Evolutionary conservation across 2,329 filamentous ascomycete genomes (phyloP).

Genomic region (Sporothrix globosa): DNA sequence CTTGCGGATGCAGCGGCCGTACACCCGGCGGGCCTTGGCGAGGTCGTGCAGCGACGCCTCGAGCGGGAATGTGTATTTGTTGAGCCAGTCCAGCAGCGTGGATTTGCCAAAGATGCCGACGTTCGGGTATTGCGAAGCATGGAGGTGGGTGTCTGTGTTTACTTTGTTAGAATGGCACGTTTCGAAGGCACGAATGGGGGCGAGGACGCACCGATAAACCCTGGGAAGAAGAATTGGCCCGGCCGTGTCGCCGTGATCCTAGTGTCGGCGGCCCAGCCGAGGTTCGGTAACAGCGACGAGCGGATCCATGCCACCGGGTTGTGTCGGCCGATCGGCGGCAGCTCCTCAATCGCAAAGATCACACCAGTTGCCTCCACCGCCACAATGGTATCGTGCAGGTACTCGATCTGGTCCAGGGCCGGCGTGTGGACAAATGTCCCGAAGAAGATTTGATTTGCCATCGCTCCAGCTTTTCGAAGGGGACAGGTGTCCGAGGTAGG

Average conservation of each 20-base stretch:
- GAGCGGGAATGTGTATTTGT: constrained; percentile 92
- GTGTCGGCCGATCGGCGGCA: constrained; percentile 10
- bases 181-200: neutral
- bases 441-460: constrained; percentile 52
- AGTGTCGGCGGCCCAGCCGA: constrained; percentile 52
- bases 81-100: constrained; percentile 89
- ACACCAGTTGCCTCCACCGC: constrained; percentile 55
- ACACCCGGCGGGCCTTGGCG: constrained; percentile 68
- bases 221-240: constrained; percentile 79
- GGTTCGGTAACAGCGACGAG: constrained; percentile 44
- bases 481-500: neutral
- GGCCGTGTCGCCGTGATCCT: constrained; percentile 42
- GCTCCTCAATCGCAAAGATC: constrained; percentile 54
- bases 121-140: constrained; percentile 94
- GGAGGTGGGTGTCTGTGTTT: constrained; percentile 82
- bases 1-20: constrained; percentile 74
- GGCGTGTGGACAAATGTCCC: constrained; percentile 61
- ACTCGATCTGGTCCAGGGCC: constrained; percentile 53
- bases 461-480: neutral
- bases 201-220: constrained; percentile 68
- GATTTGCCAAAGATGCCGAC: constrained; percentile 90
- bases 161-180: neutral
- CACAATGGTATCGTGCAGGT: constrained; percentile 55
- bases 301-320: constrained; percentile 34
- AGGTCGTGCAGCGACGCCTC: constrained; percentile 73